A percentile compares a stretch with the other conserved stretches of the same genome.
Conservation (phyloP, 495 filamentous ascomycete genomes). For the Penicillium chermesinum region DNA sequence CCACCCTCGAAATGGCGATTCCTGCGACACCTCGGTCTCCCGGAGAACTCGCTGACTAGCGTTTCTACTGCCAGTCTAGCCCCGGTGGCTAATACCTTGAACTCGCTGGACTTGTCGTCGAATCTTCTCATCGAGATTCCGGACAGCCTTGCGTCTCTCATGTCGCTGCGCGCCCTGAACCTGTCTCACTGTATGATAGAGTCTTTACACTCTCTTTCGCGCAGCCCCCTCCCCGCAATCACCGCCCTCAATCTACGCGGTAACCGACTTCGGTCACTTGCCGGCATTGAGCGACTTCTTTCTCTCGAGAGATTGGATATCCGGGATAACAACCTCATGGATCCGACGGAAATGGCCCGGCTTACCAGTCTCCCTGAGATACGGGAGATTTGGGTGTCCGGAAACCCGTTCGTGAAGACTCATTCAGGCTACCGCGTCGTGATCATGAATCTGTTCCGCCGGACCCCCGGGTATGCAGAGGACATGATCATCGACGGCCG, state of each 20-base stretch:
- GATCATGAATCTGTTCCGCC: conserved; percentile 95
- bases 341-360: conserved; percentile 85
- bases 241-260: conserved; percentile 85
- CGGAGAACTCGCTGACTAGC: conserved; percentile 82
- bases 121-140: conserved; percentile 91
- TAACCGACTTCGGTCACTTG: conserved; percentile 83
- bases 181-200: conserved; percentile 97
- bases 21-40: conserved; percentile 80
- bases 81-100: conserved; percentile 78
- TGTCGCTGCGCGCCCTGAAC: conserved; percentile 80
- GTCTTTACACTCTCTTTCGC: conserved; percentile 79
- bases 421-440: conserved; percentile 78
- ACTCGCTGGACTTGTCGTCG: conserved; percentile 84
- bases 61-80: conserved; percentile 67
- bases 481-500: conserved; percentile 86
- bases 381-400: conserved; percentile 82
- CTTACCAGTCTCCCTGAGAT: conserved; percentile 88
- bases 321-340: conserved; percentile 83
- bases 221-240: conserved; percentile 87
- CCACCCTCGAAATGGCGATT: conserved; percentile 91
- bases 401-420: conserved; percentile 86
- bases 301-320: conserved; percentile 88
- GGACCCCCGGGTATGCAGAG: conserved; percentile 82
- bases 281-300: conserved; percentile 82
- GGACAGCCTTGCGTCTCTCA: conserved; percentile 76